Conservation (phyloP, 768 basidiomycete genomes). For the Trichaptum fuscoviolaceum region DNA sequence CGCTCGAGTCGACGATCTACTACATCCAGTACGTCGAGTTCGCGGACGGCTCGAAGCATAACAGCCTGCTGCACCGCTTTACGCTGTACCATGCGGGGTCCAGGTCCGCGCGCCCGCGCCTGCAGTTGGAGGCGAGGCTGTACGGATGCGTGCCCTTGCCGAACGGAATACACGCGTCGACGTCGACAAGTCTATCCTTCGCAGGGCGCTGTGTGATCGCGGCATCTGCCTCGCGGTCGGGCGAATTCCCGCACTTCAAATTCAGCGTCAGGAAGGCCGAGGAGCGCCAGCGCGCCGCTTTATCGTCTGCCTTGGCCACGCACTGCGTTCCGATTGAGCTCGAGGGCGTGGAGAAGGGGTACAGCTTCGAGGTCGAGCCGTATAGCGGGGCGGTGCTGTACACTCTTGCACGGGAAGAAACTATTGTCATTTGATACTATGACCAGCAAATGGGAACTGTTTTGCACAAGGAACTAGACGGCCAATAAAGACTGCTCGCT, state of each 20-base stretch:
- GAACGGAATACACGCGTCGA: background rate
- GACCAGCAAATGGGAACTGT: no score
- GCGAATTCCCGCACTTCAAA: background rate
- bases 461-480: no score
- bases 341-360: background rate
- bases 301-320: no score
- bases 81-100: background rate
- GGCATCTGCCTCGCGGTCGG: background rate
- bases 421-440: background rate
- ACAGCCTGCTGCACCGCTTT: background rate
- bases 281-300: background rate
- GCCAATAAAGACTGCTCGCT: no score
- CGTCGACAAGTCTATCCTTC: background rate
- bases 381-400: background rate
- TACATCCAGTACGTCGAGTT: background rate
- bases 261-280: background rate
- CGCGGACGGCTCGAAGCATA: background rate
- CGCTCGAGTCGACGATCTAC: background rate
- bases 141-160: background rate
- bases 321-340: background rate
- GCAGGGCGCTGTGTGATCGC: background rate
- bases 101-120: no score
- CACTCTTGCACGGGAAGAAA: background rate
- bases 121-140: background rate
- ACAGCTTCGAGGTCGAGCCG: background rate